Evolutionary conservation across 257 asterid genomes (phyloP), one percentile per base, ranked within the genome.

Genomic region (Solanum pimpinellifolium): DNA sequence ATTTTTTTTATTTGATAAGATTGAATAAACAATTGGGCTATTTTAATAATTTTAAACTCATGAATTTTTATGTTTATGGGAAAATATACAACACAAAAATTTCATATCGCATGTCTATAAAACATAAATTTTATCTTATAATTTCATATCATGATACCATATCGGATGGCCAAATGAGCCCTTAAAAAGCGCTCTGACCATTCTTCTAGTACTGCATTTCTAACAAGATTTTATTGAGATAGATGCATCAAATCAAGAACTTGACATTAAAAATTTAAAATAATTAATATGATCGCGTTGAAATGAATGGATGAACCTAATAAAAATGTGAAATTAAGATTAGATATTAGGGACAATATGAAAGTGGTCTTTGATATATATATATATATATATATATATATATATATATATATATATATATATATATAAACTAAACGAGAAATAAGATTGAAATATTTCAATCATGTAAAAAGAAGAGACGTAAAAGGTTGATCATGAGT

Each of bases 381-480:
- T n/a, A n/a, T n/a, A n/a, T n/a, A n/a, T n/a, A n/a, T n/a, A n/a
- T n/a, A n/a, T n/a, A n/a, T n/a, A n/a, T n/a, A n/a, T n/a, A n/a
- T n/a, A n/a, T n/a, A n/a, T n/a, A n/a, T n/a, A n/a, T n/a, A n/a
- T n/a, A n/a, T n/a, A n/a, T n/a, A n/a, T 9, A 2, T 27, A 27
- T 27, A 27, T 27, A 27, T 27, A 6, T n/a, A 4, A 1, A 65
- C 33, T n/a, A 65, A 2, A n/a, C 0, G 3, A 65, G 7, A 65
- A n/a, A n/a, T 0, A 8, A 65, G 2, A 62, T n/a, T 65, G 4
- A 25, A 27, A 11, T n/a, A 9, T 2, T n/a, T n/a, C 29, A 12
- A 4, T 0, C 16, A 23, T 4, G 31, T n/a, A 23, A 62, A n/a
- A 4, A 62, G 3, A 9, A 10, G 1, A 60, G 29, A 7, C 12